Evolutionary conservation across 2,329 filamentous ascomycete genomes (phyloP), one percentile per base, ranked within the genome.

Genomic region (Teratosphaeria pseudoeucalypti): DNA sequence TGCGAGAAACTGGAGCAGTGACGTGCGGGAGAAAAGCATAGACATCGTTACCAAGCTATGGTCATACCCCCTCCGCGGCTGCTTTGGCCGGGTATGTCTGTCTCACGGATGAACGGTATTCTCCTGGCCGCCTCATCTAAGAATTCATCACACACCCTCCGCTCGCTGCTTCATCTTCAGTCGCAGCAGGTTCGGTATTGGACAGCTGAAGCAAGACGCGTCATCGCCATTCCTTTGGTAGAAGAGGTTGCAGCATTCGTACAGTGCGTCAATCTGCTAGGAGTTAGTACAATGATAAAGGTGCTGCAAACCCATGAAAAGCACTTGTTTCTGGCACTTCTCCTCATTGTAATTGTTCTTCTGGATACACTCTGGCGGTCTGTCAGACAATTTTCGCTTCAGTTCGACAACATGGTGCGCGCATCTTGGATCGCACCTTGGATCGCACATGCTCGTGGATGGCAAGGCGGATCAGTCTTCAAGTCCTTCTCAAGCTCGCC

Each of bases 401-500:
- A 14, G 7, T 11, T 14, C 34, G 39, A 52, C 32, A 54, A 32
- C 10, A 52, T 16, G 34, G n/a, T 19, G 34, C 70, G 69, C 23
- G 23, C 74, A 94, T 92, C 83, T 83, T 96, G 92, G 62, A 96
- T 96, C 9, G 89, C 74, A 94, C 92, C 83, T 83, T 96, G 92
- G 62, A 96, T 96, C 9, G 89, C 90, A 76, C 92, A 96, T 63
- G 92, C 92, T 70, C 87, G 83, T 60, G 90, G 84, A 77, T 95
- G 91, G 71, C 92, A 96, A 27, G 92, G 87, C 62, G 90, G 89
- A 68, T 89, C 83, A 39, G 83, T 82, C 61, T 83, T 83, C 39
- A 95, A 74, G 72, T 92, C 89, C 69, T 88, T 81, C 67, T 90
- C 85, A 14, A 86, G 62, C 37, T 58, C 62, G 34, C 34, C 54